phyloP scores from a whole-genome alignment of 257 asterid species.

The Craterostigma plantagineum region DNA sequence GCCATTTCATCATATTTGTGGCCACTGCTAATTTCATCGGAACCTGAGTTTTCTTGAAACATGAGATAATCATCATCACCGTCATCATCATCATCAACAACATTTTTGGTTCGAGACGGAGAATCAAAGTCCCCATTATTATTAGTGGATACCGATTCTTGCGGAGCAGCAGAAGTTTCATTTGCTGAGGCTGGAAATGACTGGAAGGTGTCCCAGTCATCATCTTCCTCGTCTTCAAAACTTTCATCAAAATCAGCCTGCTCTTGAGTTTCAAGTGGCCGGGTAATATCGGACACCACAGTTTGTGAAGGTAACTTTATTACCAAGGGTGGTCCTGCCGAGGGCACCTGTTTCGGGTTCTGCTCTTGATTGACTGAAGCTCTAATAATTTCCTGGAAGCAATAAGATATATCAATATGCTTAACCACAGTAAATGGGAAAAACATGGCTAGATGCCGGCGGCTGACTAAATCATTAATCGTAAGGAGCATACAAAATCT shows the following conservation, averaged over 20 bases:
- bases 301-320: constrained; percentile 57
- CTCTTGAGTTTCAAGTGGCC: constrained; percentile 17
- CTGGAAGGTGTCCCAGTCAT: constrained; percentile 97
- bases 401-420: constrained; percentile 3
- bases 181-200: constrained; percentile 64
- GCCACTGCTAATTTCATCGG: constrained; percentile 8
- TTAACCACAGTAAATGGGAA: too few relatives aligned
- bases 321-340: constrained; percentile 37
- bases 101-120: constrained; percentile 16
- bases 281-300: constrained; percentile 19
- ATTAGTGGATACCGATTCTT: constrained; percentile 11
- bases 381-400: constrained; percentile 73
- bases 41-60: constrained; percentile 13
- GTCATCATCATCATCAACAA: constrained; percentile 16
- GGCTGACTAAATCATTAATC: too few relatives aligned
- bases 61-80: too few relatives aligned
- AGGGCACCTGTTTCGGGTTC: constrained; percentile 25
- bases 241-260: constrained; percentile 23
- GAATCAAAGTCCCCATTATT: constrained; percentile 11
- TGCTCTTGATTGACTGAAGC: constrained; percentile 67
- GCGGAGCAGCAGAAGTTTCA: constrained; percentile 28
- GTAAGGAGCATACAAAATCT: too few relatives aligned
- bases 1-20: constrained; percentile 10
- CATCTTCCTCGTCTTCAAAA: constrained; percentile 32
- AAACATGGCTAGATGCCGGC: too few relatives aligned